A percentile compares a stretch with the other conserved stretches of the same genome.
Conservation (phyloP, 139 green algal species). For the Chlorella sp. region DNA sequence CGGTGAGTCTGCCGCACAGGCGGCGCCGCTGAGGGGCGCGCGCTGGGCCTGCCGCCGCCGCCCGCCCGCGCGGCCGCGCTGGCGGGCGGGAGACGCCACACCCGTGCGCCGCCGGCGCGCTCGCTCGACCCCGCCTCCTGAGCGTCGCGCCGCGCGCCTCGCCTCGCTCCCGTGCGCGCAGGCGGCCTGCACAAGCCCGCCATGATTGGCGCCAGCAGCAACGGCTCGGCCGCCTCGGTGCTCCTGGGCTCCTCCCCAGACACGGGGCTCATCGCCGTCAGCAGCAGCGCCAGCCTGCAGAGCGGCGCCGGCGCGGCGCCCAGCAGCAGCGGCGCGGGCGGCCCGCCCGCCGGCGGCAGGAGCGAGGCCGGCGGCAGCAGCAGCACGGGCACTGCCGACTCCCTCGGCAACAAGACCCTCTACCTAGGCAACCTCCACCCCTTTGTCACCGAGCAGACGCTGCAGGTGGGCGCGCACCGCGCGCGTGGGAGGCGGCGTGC, state of each 20-base stretch:
- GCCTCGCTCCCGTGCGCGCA: neutral
- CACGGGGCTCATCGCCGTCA: conserved; percentile 13
- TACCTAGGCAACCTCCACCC: conserved; percentile 73
- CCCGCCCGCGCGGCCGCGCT: no score
- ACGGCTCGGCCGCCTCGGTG: neutral
- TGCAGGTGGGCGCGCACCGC: no score
- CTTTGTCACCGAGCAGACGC: conserved; percentile 55
- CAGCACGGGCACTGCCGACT: neutral
- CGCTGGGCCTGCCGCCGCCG: no score
- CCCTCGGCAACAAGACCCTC: conserved; percentile 40
- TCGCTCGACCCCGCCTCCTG: no score
- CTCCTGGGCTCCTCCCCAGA: neutral
- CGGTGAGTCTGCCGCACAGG: no score
- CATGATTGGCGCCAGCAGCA: neutral
- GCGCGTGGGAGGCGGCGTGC: no score
- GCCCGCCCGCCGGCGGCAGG: neutral
- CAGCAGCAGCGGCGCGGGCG: neutral
- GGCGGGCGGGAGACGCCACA: no score
- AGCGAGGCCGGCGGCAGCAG: neutral
- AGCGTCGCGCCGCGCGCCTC: no score
- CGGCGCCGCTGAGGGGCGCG: no score
- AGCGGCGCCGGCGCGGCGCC: no score
- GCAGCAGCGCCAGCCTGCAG: neutral
- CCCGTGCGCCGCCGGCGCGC: no score
- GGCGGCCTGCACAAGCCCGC: neutral